Evolutionary conservation across 2,329 filamentous ascomycete species (phyloP).

Genomic region (Mariannaea elegans): DNA sequence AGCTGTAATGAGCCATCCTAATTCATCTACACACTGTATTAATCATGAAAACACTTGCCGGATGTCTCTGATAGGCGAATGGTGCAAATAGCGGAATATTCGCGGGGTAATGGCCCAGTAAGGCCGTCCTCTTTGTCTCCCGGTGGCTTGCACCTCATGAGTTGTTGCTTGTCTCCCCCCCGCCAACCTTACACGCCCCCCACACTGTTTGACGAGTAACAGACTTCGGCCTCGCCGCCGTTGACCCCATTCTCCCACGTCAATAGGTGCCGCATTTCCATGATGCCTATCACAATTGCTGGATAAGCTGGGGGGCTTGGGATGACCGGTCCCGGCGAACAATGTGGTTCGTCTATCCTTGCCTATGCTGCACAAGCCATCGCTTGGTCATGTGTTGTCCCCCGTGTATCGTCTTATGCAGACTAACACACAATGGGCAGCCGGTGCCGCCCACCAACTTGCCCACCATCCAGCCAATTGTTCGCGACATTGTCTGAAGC

Average conservation of each 20-base stretch:
- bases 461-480: slow-evolving; percentile 2
- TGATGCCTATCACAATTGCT: slow-evolving; percentile 20
- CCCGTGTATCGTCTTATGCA: not conserved
- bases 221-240: not conserved
- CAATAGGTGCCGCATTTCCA: slow-evolving; percentile 12
- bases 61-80: slow-evolving; percentile 11
- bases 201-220: slow-evolving; percentile 13
- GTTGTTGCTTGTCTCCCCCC: slow-evolving; percentile 17
- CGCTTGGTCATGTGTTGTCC: slow-evolving; percentile 18
- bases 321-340: slow-evolving; percentile 16
- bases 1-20: slow-evolving; percentile 11
- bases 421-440: slow-evolving; percentile 8
- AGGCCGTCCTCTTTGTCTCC: not conserved
- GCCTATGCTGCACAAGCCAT: slow-evolving; percentile 24
- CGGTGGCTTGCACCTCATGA: slow-evolving; percentile 18
- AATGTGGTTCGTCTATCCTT: slow-evolving; percentile 27
- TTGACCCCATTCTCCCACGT: slow-evolving; percentile 13
- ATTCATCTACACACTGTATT: slow-evolving; percentile 13
- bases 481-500: not conserved
- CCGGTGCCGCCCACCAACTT: not conserved
- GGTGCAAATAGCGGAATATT: not conserved
- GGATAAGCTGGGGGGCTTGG: slow-evolving; percentile 8
- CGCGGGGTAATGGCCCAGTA: not conserved
- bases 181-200: slow-evolving; percentile 17
- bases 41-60: slow-evolving; percentile 4